Evolutionary conservation across 2,329 filamentous ascomycete species (phyloP).

Genomic region (Pleurostoma richardsiae): DNA sequence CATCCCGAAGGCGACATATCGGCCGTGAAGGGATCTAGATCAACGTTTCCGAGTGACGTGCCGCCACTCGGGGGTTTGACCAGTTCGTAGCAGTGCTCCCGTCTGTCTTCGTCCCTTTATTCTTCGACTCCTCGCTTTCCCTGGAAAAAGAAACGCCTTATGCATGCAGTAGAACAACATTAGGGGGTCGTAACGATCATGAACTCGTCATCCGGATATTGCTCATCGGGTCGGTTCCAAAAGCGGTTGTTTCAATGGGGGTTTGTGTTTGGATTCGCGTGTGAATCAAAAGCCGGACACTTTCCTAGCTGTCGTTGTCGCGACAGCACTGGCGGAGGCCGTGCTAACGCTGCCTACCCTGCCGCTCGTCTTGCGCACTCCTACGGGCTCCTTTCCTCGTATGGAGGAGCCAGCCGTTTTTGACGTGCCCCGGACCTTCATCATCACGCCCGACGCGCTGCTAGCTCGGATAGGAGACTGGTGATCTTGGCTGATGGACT

Average conservation of each 20-base stretch:
- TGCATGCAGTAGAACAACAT: slow-evolving; percentile 9
- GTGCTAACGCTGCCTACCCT: slow-evolving; percentile 55
- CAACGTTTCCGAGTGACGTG: neutral
- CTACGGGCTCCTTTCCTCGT: slow-evolving; percentile 45
- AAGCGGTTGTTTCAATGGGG: neutral
- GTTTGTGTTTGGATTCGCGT: neutral
- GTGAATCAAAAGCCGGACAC: slow-evolving; percentile 36
- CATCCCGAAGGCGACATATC: too few species aligned
- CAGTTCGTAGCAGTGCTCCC: neutral
- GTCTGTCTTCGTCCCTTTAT: neutral
- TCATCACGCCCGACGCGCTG: slow-evolving; percentile 51
- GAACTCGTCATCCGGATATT: slow-evolving; percentile 8
- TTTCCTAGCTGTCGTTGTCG: slow-evolving; percentile 44
- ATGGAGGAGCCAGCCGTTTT: slow-evolving; percentile 36
- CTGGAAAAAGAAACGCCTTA: slow-evolving; percentile 1
- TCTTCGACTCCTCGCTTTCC: neutral
- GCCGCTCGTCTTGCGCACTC: slow-evolving; percentile 62
- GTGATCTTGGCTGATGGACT: slow-evolving; percentile 31
- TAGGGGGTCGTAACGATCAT: slow-evolving; percentile 10
- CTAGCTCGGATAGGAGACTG: slow-evolving; percentile 46
- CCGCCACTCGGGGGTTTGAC: neutral
- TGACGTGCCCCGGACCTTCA: slow-evolving; percentile 51
- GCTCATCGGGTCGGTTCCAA: neutral
- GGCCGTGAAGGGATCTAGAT: too few species aligned
- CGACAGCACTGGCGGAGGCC: slow-evolving; percentile 31